Evolutionary conservation across 768 basidiomycete species (phyloP).

Genomic region (Tulasnella sp.): DNA sequence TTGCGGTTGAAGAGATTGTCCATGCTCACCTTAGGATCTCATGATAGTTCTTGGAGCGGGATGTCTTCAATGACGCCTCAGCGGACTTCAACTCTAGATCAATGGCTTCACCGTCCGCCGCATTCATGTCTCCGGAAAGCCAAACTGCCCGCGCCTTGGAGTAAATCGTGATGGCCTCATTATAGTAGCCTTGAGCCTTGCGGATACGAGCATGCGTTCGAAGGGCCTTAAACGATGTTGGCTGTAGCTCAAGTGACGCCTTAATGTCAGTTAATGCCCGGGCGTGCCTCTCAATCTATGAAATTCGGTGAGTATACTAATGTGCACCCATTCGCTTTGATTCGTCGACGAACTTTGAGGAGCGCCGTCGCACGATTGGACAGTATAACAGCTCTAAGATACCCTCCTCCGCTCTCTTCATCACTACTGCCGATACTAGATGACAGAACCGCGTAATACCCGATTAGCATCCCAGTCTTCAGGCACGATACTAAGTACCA

Average conservation of each 20-base stretch:
- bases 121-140: constrained; percentile 45
- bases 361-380: constrained; percentile 79
- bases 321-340: background rate
- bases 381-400: constrained; percentile 66
- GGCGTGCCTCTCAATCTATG: constrained; percentile 50
- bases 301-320: background rate
- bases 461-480: constrained; percentile 28
- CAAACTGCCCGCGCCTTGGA: constrained; percentile 60
- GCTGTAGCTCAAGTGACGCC: constrained; percentile 49
- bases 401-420: constrained; percentile 69
- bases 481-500: background rate
- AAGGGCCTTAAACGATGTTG: constrained; percentile 71
- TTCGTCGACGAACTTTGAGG: constrained; percentile 44
- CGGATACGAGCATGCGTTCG: constrained; percentile 77
- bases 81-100: constrained; percentile 62
- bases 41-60: constrained; percentile 86
- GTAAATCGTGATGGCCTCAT: constrained; percentile 64
- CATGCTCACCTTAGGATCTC: constrained; percentile 48
- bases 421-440: constrained; percentile 54
- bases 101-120: constrained; percentile 34
- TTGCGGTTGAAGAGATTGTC: constrained; percentile 16
- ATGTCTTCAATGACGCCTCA: constrained; percentile 69
- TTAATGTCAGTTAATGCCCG: constrained; percentile 66
- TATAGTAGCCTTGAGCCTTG: constrained; percentile 63
- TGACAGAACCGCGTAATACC: background rate